These are phyloP conservation scores for Suillus ampliporus DNA, from an alignment of 768 basidiomycete genomes.

Conservation along the genomic window DNA sequence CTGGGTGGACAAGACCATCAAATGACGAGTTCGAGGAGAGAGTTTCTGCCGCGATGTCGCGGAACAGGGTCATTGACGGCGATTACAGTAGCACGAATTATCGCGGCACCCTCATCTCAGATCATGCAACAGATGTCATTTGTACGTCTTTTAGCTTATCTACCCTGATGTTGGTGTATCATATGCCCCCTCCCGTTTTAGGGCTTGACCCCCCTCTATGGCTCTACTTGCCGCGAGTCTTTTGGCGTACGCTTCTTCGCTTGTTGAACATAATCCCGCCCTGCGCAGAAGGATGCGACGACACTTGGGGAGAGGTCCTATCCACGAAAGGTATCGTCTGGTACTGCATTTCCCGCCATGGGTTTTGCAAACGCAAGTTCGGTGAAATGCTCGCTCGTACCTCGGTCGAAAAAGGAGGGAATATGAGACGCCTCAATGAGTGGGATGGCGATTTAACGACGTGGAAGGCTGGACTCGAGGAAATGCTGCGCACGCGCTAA, in stretches of 20 bases:
- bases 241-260: slow-evolving; percentile 57
- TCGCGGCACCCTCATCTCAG: slow-evolving; percentile 40
- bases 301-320: slow-evolving; percentile 46
- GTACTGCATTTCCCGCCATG: slow-evolving; percentile 52
- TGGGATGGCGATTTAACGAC: slow-evolving; percentile 48
- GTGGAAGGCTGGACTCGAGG: slow-evolving; percentile 42
- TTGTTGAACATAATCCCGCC: slow-evolving; percentile 38
- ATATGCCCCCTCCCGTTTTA: slow-evolving; percentile 27
- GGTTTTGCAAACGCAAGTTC: slow-evolving; percentile 21
- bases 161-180: background rate
- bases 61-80: slow-evolving; percentile 59
- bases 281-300: slow-evolving; percentile 57
- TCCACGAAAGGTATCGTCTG: slow-evolving; percentile 56
- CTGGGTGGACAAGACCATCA: slow-evolving; percentile 49
- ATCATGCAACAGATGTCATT: slow-evolving; percentile 55
- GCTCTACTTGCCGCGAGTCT: slow-evolving; percentile 64
- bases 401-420: slow-evolving; percentile 35
- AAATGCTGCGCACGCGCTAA: slow-evolving; percentile 5
- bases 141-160: slow-evolving; percentile 43
- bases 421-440: slow-evolving; percentile 58
- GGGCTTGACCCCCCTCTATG: slow-evolving; percentile 72
- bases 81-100: slow-evolving; percentile 40
- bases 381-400: slow-evolving; percentile 22
- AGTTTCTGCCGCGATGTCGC: slow-evolving; percentile 27
- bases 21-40: slow-evolving; percentile 29